Evolutionary conservation across 352 stramenopile genomes (phyloP), one percentile per base, ranked within the genome.

Genomic region (Globisporangium iwayamae): DNA sequence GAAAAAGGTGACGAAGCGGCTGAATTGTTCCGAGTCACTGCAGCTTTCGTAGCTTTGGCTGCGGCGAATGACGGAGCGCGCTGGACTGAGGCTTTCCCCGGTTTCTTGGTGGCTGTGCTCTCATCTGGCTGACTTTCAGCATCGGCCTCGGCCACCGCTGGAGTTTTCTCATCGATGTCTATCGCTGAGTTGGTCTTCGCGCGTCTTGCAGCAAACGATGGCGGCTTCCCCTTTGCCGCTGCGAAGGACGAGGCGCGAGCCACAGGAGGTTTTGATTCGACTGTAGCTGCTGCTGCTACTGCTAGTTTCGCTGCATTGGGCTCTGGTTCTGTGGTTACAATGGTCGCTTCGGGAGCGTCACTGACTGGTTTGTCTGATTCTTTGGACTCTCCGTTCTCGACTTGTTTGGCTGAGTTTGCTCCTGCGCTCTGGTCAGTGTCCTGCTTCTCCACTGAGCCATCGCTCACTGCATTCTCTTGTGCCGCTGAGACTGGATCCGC

Each of bases 51-150:
- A 46, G 70, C 63, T 56, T 70, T 62, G 9, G 55, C 56, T 51
- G 74, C 60, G 38, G 72, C 72, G 43, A 87, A 76, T 0, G 75
- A 83, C 10, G 56, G 53, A 56, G 55, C 51, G 30, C 64, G 64
- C 11, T 62, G 18, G 1, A 56, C 65, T n/a, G 46, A 47, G 32
- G 50, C 30, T 34, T 20, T 50, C 7, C 56, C 28, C 51, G 63
- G 52, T 11, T 63, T 51, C 54, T 51, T 67, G 28, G 54, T 39
- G 16, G 9, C 51, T 20, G 32, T 50, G n/a, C 11, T 48, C 41
- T 62, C 53, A 4, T 60, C 56, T 60, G 50, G 18, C 47, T 74
- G 3, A 36, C 46, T 46, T 28, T 16, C 51, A 46, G 38, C 11
- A 11, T 4, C 47, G 25, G 0, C 41, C 14, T 36, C 30, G 4